Percentiles rank a stretch among this genome's conserved stretches.
phyloP scores from a whole-genome alignment of 2,329 filamentous ascomycete species.

The Fusarium sp. region DNA sequence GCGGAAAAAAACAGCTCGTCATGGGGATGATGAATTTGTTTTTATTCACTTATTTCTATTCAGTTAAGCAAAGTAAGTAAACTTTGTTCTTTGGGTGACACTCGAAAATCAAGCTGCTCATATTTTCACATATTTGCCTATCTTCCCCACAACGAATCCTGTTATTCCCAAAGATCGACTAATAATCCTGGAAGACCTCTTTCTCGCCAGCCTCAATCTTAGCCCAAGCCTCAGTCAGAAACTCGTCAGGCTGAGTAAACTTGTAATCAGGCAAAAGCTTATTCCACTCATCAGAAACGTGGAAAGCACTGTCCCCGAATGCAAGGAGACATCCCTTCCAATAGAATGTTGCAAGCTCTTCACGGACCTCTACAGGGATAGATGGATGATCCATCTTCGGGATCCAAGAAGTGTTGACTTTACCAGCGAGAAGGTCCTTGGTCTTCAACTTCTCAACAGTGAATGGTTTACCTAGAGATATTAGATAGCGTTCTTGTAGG shows the following conservation, averaged over 20 bases:
- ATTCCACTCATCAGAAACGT: conserved; percentile 58
- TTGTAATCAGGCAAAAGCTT: conserved; percentile 56
- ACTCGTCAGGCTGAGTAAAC: conserved; percentile 57
- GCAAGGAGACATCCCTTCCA: conserved; percentile 18
- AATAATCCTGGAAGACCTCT: not conserved
- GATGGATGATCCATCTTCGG: conserved; percentile 29
- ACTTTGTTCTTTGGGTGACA: no score
- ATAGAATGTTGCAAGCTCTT: conserved; percentile 10
- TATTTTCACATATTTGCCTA: no score
- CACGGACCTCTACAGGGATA: conserved; percentile 32
- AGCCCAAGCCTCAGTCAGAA: conserved; percentile 51
- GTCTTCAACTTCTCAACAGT: conserved; percentile 27
- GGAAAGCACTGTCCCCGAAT: conserved; percentile 39
- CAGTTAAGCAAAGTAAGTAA: no score
- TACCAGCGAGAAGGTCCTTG: conserved; percentile 36
- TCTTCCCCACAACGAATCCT: no score
- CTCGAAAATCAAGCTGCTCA: no score
- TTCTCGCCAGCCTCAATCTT: conserved; percentile 23
- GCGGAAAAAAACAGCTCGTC: no score
- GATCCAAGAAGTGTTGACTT: conserved; percentile 45
- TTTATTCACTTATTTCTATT: no score
- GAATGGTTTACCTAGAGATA: conserved; percentile 35
- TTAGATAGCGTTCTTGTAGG: not conserved
- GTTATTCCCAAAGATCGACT: no score
- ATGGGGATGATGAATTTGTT: no score